Conservation (phyloP, 1,284 basidiomycete genomes). For the Boletus sp. region DNA sequence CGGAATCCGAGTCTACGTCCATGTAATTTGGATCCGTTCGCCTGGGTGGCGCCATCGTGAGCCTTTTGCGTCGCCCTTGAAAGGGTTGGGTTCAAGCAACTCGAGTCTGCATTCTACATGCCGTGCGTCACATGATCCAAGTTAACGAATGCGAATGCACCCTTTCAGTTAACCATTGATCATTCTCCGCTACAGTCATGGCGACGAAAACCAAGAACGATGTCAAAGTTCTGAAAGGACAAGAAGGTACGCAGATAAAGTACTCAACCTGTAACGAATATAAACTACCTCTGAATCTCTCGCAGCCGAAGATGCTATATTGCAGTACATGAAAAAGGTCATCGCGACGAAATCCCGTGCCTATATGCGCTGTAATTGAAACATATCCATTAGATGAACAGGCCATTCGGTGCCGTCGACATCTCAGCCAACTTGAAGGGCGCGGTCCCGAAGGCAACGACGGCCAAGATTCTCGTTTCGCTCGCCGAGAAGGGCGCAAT, state of each 20-base stretch:
- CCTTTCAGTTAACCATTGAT: no score
- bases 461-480: slow-evolving; percentile 74
- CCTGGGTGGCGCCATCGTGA: slow-evolving; percentile 22
- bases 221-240: slow-evolving; percentile 61
- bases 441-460: slow-evolving; percentile 73
- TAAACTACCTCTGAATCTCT: background rate
- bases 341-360: background rate
- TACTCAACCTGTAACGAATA: background rate
- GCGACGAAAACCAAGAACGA: slow-evolving; percentile 46
- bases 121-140: background rate
- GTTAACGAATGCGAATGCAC: no score
- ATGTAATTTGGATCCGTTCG: slow-evolving; percentile 32
- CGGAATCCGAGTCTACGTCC: slow-evolving; percentile 41
- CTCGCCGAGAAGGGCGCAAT: slow-evolving; percentile 76
- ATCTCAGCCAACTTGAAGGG: slow-evolving; percentile 85
- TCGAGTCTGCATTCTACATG: no score
- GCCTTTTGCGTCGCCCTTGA: background rate
- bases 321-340: slow-evolving; percentile 72
- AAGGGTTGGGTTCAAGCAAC: no score
- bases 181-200: slow-evolving; percentile 30
- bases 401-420: slow-evolving; percentile 77
- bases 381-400: slow-evolving; percentile 55
- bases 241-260: slow-evolving; percentile 47
- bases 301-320: slow-evolving; percentile 65
- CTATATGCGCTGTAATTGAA: slow-evolving; percentile 3